These are phyloP conservation scores for Alternaria angustiovoidea DNA, from an alignment of 2,329 filamentous ascomycete genomes.

Conservation along the genomic window DNA sequence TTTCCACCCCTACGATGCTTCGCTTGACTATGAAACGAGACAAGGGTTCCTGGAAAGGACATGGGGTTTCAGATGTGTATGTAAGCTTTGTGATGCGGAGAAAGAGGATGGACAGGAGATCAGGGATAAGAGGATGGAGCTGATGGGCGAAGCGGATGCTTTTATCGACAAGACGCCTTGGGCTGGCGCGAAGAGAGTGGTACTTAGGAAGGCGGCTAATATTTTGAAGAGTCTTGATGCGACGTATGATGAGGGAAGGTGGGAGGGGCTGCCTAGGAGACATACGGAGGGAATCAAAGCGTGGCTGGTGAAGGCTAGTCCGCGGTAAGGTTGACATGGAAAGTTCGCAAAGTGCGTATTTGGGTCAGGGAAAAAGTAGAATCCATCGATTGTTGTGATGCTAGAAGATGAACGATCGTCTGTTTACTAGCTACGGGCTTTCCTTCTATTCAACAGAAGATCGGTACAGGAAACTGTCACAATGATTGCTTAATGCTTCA, in stretches of 20 bases:
- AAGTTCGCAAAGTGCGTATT: no score
- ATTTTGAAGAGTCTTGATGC: conserved; percentile 31
- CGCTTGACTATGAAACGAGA: conserved; percentile 43
- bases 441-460: no score
- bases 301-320: conserved; percentile 33
- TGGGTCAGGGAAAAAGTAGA: no score
- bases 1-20: conserved; percentile 38
- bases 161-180: conserved; percentile 37
- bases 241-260: conserved; percentile 36
- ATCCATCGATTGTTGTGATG: no score
- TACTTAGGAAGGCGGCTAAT: conserved; percentile 33
- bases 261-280: conserved; percentile 26
- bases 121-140: conserved; percentile 33
- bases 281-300: conserved; percentile 24
- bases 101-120: conserved; percentile 29
- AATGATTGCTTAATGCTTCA: no score
- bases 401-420: not conserved
- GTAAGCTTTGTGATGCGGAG: conserved; percentile 51
- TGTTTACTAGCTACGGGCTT: no score
- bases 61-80: conserved; percentile 56
- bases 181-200: conserved; percentile 38
- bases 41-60: conserved; percentile 42
- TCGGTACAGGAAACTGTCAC: no score
- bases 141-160: conserved; percentile 34
- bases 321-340: not conserved